Base-by-base conservation (phyloP, 805 yeast species). In the Barnettozyma botsteinii region DNA sequence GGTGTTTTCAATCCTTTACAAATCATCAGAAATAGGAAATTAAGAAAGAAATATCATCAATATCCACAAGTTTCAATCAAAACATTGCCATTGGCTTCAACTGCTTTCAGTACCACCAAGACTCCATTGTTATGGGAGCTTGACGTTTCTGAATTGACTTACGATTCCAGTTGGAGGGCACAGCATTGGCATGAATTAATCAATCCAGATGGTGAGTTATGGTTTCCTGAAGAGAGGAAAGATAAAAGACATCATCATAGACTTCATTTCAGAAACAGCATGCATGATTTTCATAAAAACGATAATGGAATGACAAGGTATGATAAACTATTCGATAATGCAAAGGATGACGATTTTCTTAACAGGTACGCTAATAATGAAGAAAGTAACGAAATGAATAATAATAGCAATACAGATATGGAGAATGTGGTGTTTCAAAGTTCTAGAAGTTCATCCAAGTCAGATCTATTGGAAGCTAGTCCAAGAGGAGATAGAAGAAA, bases 1-100 rank as follows among this genome's bases (percentile, higher is more conserved):
- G 85, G 81, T 3, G 72, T 75, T 4, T 87, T 80, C 64, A 87
- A 87, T 55, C 96, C 96, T 4, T 63, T 87, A 32, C 95, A 85
- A 59, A 72, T 80, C n/a, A 76, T 87, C 21, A 64, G 96, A 41
- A 82, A 86, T 59, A 68, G 95, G 42, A 69, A 68, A 49, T 55
- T 81, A 4, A 59, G 85, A 38, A 69, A 71, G 42, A 72, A 72
- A 50, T 64, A 73, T 50, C 69, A 68, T 37, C 75, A 73, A 41
- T 62, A 65, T 26, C 70, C 75, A 3, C 66, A 70, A 29, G 52
- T 73, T 11, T 59, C 70, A 1, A 58, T 72, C 22, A 69, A 72
- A 40, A 66, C 72, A 8, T 57, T 79, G 6, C 84, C 85, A 12
- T 59, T 75, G n/a, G 79, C 87, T 3, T 79, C 85, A 7, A 72